These are phyloP conservation scores for Paraphysoderma sedebokerense DNA, from an alignment of 371 early-diverging fungal species.

Conservation along the genomic window DNA sequence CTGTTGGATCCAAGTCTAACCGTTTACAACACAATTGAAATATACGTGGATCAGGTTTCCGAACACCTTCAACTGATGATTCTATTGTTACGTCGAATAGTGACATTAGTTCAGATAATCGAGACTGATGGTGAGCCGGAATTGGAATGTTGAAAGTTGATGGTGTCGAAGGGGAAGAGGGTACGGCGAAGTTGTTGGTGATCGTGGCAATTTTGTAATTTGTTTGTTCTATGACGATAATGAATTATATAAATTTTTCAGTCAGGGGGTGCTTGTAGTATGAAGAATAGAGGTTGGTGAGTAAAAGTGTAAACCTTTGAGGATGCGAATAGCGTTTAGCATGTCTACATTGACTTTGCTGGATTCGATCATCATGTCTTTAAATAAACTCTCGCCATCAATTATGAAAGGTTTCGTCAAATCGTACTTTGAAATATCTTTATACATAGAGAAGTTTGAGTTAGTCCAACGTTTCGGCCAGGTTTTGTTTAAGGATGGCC, in stretches of 20 bases:
- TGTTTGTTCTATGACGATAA: slow-evolving; percentile 1
- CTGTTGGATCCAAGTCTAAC: slow-evolving; percentile 13
- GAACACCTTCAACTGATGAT: slow-evolving; percentile 18
- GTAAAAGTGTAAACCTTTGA: not conserved
- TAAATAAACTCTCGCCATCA: slow-evolving; percentile 11
- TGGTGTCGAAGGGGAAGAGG: not conserved
- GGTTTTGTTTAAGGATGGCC: too few relatives aligned
- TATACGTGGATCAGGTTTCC: slow-evolving; percentile 28
- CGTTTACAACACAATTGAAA: slow-evolving; percentile 16
- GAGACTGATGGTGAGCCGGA: too few relatives aligned
- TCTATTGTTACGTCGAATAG: slow-evolving; percentile 19
- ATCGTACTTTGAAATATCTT: not conserved
- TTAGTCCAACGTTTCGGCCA: too few relatives aligned
- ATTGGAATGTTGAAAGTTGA: too few relatives aligned
- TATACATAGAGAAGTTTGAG: too few relatives aligned
- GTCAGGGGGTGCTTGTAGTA: too few relatives aligned
- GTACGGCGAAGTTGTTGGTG: slow-evolving; percentile 14
- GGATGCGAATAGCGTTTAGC: slow-evolving; percentile 5
- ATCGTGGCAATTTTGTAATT: slow-evolving; percentile 11
- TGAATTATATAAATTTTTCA: too few relatives aligned
- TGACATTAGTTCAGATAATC: not conserved
- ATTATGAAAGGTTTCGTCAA: not conserved
- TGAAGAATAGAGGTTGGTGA: too few relatives aligned
- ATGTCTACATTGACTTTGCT: slow-evolving; percentile 3
- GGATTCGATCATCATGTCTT: slow-evolving; percentile 9